A percentile compares a stretch with the other conserved stretches of the same genome.
These are phyloP conservation scores for Lepidium sativum DNA, from an alignment of 345 rosid genomes.

Conservation along the genomic window DNA sequence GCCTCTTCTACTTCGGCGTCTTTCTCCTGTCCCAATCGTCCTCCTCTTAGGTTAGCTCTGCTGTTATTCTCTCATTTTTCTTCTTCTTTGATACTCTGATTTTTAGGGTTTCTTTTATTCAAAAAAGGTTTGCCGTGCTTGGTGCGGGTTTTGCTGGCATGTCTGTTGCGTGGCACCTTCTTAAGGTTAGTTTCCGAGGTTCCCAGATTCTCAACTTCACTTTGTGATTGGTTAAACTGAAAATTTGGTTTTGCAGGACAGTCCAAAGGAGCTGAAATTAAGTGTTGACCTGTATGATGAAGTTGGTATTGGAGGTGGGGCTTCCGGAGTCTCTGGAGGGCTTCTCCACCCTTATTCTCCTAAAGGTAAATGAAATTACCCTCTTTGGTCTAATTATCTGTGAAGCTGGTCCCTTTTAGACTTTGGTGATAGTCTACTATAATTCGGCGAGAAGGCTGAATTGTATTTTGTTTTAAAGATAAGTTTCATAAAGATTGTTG, in stretches of 20 bases:
- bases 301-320: constrained; percentile 86
- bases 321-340: constrained; percentile 94
- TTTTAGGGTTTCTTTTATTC: not conserved
- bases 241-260: constrained; percentile 32
- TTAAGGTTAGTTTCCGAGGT: constrained; percentile 31
- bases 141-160: constrained; percentile 98
- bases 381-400: not conserved
- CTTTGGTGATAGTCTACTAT: not conserved
- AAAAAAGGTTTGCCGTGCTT: constrained; percentile 70
- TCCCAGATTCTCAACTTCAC: not conserved
- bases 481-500: not conserved
- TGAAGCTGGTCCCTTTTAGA: not conserved
- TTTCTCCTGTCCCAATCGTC: constrained; percentile 10
- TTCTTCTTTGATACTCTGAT: not conserved
- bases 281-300: constrained; percentile 73
- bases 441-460: not conserved
- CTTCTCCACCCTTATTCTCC: constrained; percentile 93
- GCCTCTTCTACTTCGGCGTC: not conserved
- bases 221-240: not conserved
- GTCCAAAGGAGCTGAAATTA: constrained; percentile 42
- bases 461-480: not conserved
- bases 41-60: constrained; percentile 25
- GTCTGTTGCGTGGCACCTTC: constrained; percentile 78
- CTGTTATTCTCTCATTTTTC: not conserved
- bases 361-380: constrained; percentile 39